Evolutionary conservation across 1,139 yeast species (phyloP).

Genomic region (Scheffersomyces quercinus): DNA sequence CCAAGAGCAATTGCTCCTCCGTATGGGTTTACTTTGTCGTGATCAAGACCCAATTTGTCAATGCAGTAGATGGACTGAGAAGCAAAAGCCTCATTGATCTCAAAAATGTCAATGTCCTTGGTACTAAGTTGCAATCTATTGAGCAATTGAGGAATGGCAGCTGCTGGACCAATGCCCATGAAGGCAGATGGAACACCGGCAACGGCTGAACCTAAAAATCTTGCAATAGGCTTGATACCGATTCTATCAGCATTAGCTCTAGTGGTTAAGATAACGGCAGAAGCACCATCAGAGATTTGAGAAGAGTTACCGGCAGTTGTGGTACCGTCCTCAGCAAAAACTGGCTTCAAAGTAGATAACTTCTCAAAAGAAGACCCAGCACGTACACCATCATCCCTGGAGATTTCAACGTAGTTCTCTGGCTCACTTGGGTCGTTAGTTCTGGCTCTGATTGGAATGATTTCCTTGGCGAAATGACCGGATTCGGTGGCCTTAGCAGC

Average conservation of each 20-base stretch:
- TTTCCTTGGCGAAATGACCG: slow-evolving; percentile 39
- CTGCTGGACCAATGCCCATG: slow-evolving; percentile 46
- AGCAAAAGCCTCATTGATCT: slow-evolving; percentile 46
- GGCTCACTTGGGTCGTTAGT: slow-evolving; percentile 20
- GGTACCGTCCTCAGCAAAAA: slow-evolving; percentile 33
- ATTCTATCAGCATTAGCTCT: slow-evolving; percentile 34
- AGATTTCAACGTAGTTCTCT: slow-evolving; percentile 8
- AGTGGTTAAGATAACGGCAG: slow-evolving; percentile 39
- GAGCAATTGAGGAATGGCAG: slow-evolving; percentile 36
- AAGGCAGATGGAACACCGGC: slow-evolving; percentile 38
- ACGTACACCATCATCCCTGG: slow-evolving; percentile 35
- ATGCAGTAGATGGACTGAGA: slow-evolving; percentile 38
- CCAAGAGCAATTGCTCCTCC: slow-evolving; percentile 49
- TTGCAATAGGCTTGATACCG: slow-evolving; percentile 40
- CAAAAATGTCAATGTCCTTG: slow-evolving; percentile 37
- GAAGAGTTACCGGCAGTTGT: slow-evolving; percentile 47
- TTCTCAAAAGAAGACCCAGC: slow-evolving; percentile 28
- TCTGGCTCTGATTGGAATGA: slow-evolving; percentile 35
- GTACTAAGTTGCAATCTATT: slow-evolving; percentile 20
- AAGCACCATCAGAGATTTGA: slow-evolving; percentile 45
- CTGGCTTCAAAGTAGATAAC: slow-evolving; percentile 32
- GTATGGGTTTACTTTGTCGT: slow-evolving; percentile 35
- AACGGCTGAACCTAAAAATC: slow-evolving; percentile 36
- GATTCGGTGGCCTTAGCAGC: slow-evolving; percentile 35
- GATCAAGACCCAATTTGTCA: slow-evolving; percentile 29